Percentiles rank a stretch among this genome's conserved stretches.
phyloP scores from a whole-genome alignment of 257 asterid genomes.

The Verbascum thapsus region DNA sequence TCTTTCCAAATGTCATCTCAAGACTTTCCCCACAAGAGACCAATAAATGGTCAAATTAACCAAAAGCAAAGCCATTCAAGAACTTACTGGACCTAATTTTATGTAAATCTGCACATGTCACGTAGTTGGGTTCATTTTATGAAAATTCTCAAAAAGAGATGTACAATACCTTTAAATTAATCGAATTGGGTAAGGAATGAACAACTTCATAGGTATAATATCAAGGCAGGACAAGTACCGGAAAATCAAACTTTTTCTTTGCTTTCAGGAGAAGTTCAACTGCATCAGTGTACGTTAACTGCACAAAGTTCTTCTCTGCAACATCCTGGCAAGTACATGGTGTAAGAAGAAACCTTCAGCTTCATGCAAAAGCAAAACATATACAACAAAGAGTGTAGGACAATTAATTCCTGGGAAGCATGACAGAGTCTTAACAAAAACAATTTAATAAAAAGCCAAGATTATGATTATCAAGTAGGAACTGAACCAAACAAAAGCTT shows the following conservation, averaged over 20 bases:
- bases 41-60: slow-evolving; percentile 2
- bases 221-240: slow-evolving; percentile 48
- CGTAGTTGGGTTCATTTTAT: not conserved
- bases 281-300: slow-evolving; percentile 88
- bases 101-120: not conserved
- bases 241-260: slow-evolving; percentile 77
- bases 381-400: slow-evolving; percentile 10
- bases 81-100: slow-evolving; percentile 7
- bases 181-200: slow-evolving; percentile 4
- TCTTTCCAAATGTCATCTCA: not conserved
- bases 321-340: slow-evolving; percentile 64
- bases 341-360: slow-evolving; percentile 31
- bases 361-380: slow-evolving; percentile 23
- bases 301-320: slow-evolving; percentile 78
- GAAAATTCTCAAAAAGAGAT: not conserved
- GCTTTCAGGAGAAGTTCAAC: slow-evolving; percentile 73
- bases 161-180: not conserved
- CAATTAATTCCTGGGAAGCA: not conserved
- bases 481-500: not conserved
- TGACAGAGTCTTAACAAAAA: not conserved
- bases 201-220: slow-evolving; percentile 2
- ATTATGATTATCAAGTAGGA: slow-evolving; percentile 1
- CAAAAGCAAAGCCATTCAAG: not conserved
- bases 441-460: not conserved
- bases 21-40: not conserved